Base-by-base conservation (phyloP, 345 rosid species). In the Salix udensis region DNA sequence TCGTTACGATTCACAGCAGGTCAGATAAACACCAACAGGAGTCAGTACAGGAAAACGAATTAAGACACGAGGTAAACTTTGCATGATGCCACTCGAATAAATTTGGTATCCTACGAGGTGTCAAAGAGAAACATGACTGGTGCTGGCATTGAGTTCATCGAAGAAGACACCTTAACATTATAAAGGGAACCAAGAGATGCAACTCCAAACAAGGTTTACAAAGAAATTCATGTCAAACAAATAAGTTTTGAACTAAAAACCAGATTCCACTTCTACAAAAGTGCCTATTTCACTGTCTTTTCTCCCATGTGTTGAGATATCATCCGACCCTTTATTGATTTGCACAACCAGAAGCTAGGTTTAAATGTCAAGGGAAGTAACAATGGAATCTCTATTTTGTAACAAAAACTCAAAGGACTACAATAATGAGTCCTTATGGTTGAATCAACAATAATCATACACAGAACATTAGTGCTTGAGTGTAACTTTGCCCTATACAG, bases 361-460 rank as follows among this genome's bases (percentile, higher is more conserved):
- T 61, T 36, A 65, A 18, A 23, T 31, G 37, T 52, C 70, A 14
- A 40, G 37, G 62, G 34, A 67, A 70, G 55, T 2, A 40, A 74
- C 19, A 72, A 12, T 4, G 34, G 24, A 75, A 69, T 26, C 55
- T 26, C 65, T 11, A 21, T 24, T 60, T 73, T 9, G 61, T 46
- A 65, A 74, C 76, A 78, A 71, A 60, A 64, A 65, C 52, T 65
- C 19, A 28, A 16, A 61, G 55, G 60, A 50, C 74, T 39, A 67
- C 75, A 67, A 18, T 48, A 28, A 72, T 44, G 61, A 62, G 40
- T 78, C 74, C 68, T 75, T 71, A 40, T 76, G 68, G 72, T 72
- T 72, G 78, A 74, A 72, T 68, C 60, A 73, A 44, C 65, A 61
- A 64, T 30, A 70, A 70, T 76, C 50, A 67, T 75, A 74, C 82